Percentiles rank a stretch among this genome's conserved stretches.
phyloP scores from a whole-genome alignment of 176 grass and related monocot species.

The Avena eriantha region DNA sequence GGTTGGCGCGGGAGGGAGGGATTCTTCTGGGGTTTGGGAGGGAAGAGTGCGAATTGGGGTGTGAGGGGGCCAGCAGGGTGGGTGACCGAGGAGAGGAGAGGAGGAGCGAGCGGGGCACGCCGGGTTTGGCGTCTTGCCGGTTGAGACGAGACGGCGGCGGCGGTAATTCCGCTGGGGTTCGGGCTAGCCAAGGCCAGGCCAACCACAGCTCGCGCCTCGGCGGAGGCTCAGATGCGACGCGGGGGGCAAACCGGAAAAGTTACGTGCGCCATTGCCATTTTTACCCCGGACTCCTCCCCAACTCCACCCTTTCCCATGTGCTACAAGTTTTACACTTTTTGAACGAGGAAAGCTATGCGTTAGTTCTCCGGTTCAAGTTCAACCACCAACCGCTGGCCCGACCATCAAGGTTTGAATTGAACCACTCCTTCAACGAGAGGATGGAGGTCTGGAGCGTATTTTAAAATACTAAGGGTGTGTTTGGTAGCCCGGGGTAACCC shows the following conservation, averaged over 20 bases:
- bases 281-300: no score
- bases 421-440: no score
- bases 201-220: background rate
- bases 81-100: conserved; percentile 31
- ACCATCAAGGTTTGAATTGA: no score
- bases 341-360: no score
- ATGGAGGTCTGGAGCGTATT: no score
- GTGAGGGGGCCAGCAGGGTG: background rate
- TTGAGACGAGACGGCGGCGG: conserved; percentile 26
- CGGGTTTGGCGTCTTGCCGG: conserved; percentile 50
- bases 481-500: no score
- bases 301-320: no score
- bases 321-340: no score
- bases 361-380: no score
- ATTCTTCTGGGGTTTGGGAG: conserved; percentile 45
- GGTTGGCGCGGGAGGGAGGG: conserved; percentile 40
- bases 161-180: conserved; percentile 20
- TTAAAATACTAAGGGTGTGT: no score
- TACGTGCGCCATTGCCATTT: background rate
- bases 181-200: background rate
- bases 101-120: conserved; percentile 6
- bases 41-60: no score
- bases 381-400: no score
- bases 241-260: background rate
- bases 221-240: conserved; percentile 1